These are phyloP conservation scores for Karstenula rhodostoma DNA, from an alignment of 2,329 filamentous ascomycete genomes.

Conservation along the genomic window DNA sequence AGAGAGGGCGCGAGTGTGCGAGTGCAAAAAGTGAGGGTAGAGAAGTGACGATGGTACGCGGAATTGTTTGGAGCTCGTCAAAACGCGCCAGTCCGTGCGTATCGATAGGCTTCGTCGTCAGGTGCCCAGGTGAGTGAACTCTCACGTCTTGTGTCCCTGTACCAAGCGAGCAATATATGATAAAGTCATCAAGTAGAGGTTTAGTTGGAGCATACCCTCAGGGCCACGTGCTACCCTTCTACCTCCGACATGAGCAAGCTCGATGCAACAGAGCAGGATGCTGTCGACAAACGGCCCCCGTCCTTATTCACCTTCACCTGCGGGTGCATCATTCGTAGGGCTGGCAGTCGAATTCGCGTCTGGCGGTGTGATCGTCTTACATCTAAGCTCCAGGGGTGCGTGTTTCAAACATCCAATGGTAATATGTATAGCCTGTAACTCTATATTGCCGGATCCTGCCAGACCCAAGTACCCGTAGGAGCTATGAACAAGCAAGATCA, in stretches of 20 bases:
- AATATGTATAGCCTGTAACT: conserved; percentile 1
- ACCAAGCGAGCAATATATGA: no score
- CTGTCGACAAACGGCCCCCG: no score
- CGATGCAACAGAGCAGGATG: no score
- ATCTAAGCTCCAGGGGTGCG: neutral
- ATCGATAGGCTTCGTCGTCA: neutral
- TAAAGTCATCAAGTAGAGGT: no score
- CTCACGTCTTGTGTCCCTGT: no score
- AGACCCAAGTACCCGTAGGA: neutral
- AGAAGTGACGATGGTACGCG: neutral
- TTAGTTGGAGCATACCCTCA: no score
- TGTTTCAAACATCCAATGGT: conserved; percentile 1
- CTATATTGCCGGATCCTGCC: conserved; percentile 11
- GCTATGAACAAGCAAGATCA: neutral
- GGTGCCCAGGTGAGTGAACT: no score
- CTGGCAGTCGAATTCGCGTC: no score
- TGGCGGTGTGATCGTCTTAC: conserved; percentile 3
- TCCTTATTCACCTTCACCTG: no score
- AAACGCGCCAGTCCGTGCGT: neutral
- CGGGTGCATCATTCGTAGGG: no score
- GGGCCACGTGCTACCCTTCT: no score
- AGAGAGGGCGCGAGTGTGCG: neutral
- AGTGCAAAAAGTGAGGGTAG: neutral
- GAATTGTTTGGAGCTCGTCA: neutral
- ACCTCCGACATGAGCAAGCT: no score